These are phyloP conservation scores for Phytophthora foliorum DNA, from an alignment of 352 stramenopile genomes.

Conservation along the genomic window DNA sequence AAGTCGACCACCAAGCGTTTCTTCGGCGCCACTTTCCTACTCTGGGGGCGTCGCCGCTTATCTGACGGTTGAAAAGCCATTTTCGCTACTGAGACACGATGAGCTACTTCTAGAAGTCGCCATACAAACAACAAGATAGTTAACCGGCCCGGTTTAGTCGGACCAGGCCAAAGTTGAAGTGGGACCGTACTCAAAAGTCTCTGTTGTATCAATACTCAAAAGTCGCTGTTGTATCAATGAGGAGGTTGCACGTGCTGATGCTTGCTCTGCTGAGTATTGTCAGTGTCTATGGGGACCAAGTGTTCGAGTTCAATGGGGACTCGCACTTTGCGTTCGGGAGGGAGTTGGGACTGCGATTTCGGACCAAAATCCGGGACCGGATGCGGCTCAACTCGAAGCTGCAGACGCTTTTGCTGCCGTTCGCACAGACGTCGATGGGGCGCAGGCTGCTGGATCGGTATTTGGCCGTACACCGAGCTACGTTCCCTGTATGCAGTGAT, in stretches of 20 bases:
- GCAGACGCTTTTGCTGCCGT: conserved; percentile 69
- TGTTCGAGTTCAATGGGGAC: conserved; percentile 64
- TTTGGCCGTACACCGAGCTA: conserved; percentile 48
- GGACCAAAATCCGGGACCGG: conserved; percentile 57
- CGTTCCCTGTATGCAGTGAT: conserved; percentile 54
- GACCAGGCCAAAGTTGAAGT: conserved; percentile 21
- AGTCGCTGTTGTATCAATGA: conserved; percentile 6
- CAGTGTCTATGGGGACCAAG: conserved; percentile 40
- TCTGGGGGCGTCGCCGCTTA: conserved; percentile 15
- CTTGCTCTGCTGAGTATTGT: conserved; percentile 1
- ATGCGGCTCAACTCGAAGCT: conserved; percentile 57
- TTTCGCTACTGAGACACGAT: conserved; percentile 22
- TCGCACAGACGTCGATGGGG: conserved; percentile 48
- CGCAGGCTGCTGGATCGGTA: conserved; percentile 55
- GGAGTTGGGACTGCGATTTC: conserved; percentile 58
- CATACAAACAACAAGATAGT: conserved; percentile 14
- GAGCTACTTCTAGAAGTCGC: conserved; percentile 25
- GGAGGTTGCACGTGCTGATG: not conserved
- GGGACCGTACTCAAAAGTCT: conserved; percentile 1
- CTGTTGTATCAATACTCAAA: conserved; percentile 1
- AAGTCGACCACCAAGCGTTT: conserved; percentile 31
- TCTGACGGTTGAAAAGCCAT: conserved; percentile 22
- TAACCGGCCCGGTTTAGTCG: conserved; percentile 7
- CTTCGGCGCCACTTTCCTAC: conserved; percentile 12
- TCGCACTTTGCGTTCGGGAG: conserved; percentile 75